Conservation (phyloP, 2,329 filamentous ascomycete genomes). For the Falciphora oryzae region DNA sequence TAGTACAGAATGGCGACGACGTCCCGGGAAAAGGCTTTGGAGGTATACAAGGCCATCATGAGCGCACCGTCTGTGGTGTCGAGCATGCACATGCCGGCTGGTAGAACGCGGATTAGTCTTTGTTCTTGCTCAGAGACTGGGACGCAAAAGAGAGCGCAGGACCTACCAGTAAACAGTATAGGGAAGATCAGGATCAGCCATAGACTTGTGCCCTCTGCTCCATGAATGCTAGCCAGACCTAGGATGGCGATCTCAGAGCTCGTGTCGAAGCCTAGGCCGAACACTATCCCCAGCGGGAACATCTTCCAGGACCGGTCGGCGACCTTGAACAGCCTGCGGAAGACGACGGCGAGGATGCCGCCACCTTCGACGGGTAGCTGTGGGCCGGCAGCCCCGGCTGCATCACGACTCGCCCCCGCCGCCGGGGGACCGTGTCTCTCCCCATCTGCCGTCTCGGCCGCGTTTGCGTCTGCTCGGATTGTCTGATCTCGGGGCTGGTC, state of each 20-base stretch:
- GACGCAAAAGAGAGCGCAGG: neutral
- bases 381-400: slow-evolving; percentile 29
- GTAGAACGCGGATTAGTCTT: neutral
- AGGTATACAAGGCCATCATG: slow-evolving; percentile 92
- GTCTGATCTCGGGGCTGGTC: neutral
- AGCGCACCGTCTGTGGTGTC: slow-evolving; percentile 90
- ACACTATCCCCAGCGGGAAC: slow-evolving; percentile 84
- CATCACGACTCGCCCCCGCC: slow-evolving; percentile 15
- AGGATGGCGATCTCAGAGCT: slow-evolving; percentile 89
- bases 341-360: slow-evolving; percentile 65
- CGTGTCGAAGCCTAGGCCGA: slow-evolving; percentile 91
- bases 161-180: slow-evolving; percentile 72
- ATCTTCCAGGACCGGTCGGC: slow-evolving; percentile 85
- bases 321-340: slow-evolving; percentile 71
- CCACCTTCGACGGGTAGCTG: slow-evolving; percentile 68
- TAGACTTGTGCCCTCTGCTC: slow-evolving; percentile 76
- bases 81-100: slow-evolving; percentile 88
- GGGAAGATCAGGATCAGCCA: slow-evolving; percentile 96
- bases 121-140: slow-evolving; percentile 6
- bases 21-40: slow-evolving; percentile 70
- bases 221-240: slow-evolving; percentile 84
- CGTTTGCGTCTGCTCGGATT: neutral
- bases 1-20: slow-evolving; percentile 91
- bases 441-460: neutral
- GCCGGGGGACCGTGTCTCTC: no score